These are phyloP conservation scores for Mycena belliarum DNA, from an alignment of 768 basidiomycete genomes.

Conservation along the genomic window DNA sequence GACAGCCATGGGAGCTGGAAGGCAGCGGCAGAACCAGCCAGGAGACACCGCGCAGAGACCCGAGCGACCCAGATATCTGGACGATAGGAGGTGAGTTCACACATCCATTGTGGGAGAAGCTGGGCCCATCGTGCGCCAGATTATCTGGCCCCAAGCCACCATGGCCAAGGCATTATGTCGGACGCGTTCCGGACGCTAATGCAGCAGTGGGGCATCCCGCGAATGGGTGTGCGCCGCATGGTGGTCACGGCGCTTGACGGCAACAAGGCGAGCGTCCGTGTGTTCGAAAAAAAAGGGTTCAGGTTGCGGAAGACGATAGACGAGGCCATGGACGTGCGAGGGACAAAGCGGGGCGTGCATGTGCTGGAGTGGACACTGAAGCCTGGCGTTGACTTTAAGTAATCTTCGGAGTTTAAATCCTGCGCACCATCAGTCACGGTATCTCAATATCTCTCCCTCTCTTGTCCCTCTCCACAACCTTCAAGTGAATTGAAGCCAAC, in stretches of 20 bases:
- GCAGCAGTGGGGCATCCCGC: constrained; percentile 60
- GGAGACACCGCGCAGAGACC: constrained; percentile 26
- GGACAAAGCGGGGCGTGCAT: constrained; percentile 31
- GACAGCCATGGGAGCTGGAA: constrained; percentile 32
- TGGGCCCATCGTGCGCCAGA: constrained; percentile 37
- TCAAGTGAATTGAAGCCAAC: too few relatives aligned
- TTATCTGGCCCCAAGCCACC: constrained; percentile 60
- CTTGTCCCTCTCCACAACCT: too few relatives aligned
- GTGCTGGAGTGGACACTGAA: constrained; percentile 13
- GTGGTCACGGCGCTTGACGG: constrained; percentile 45
- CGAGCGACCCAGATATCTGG: constrained; percentile 62
- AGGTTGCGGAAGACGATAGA: constrained; percentile 38
- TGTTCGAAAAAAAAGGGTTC: constrained; percentile 72
- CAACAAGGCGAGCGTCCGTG: constrained; percentile 62
- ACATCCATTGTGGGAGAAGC: not conserved
- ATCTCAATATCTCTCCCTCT: too few relatives aligned
- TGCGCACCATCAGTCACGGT: too few relatives aligned
- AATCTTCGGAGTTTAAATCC: too few relatives aligned
- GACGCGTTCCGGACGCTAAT: constrained; percentile 57
- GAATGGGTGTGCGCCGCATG: constrained; percentile 59
- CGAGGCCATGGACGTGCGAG: constrained; percentile 38
- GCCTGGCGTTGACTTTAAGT: too few relatives aligned
- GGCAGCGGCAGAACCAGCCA: constrained; percentile 45
- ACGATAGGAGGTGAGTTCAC: constrained; percentile 52
- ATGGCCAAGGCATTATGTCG: constrained; percentile 74